Conservation (phyloP, 2,329 filamentous ascomycete species). For the Dryadomyces quercivorus region DNA sequence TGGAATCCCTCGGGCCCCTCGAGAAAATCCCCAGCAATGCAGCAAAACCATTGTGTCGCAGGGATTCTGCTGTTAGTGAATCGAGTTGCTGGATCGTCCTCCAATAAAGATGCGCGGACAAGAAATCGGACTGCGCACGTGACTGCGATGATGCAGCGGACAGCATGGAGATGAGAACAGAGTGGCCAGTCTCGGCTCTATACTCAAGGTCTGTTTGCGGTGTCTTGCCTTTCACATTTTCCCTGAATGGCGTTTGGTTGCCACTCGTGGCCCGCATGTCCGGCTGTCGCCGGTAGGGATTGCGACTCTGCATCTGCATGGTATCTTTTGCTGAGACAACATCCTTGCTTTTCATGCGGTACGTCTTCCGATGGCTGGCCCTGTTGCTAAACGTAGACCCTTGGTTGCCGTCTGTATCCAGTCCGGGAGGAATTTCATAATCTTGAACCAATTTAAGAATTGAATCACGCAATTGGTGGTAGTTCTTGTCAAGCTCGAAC, state of each 20-base stretch:
- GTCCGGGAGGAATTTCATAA: constrained; percentile 62
- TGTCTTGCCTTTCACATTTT: background rate
- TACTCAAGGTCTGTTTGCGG: background rate
- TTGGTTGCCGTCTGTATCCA: constrained; percentile 45
- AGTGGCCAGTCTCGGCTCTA: constrained; percentile 24
- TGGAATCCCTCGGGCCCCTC: constrained; percentile 55
- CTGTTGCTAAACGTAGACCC: constrained; percentile 58
- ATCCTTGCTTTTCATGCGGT: constrained; percentile 49
- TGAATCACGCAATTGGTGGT: constrained; percentile 68
- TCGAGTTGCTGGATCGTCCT: constrained; percentile 66
- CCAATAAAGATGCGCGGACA: constrained; percentile 76
- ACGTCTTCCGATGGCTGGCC: constrained; percentile 47
- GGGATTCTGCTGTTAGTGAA: constrained; percentile 44
- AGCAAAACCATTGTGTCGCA: constrained; percentile 57
- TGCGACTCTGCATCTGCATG: constrained; percentile 32
- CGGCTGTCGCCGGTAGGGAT: constrained; percentile 24
- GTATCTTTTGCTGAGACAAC: constrained; percentile 27
- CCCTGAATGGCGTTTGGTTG: background rate
- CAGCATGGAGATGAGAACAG: constrained; percentile 53
- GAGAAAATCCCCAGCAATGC: constrained; percentile 64
- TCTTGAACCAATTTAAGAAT: constrained; percentile 73
- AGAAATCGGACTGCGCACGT: constrained; percentile 68
- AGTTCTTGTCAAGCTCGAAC: constrained; percentile 62
- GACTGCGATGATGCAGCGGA: constrained; percentile 66
- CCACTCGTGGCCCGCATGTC: background rate